Conservation (phyloP, 139 green algal genomes). For the Haematococcus lacustris region DNA sequence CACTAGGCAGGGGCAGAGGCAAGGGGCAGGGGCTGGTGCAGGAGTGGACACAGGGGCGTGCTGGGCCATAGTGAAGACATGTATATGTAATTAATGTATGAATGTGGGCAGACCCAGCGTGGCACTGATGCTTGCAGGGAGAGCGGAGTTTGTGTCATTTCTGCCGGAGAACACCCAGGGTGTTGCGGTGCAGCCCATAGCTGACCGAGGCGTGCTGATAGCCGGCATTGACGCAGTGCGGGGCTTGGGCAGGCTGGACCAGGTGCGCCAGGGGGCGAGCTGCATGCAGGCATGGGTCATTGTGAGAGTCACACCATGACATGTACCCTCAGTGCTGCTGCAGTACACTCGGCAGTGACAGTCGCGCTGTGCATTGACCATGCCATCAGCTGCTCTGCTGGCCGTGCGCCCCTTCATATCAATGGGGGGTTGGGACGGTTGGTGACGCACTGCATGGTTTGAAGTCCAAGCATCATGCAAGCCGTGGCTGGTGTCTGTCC, state of each 20-base stretch:
- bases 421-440: too few species aligned
- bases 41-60: too few species aligned
- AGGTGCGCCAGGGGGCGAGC: conserved; percentile 35
- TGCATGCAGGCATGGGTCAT: too few species aligned
- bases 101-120: not conserved
- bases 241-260: conserved; percentile 73
- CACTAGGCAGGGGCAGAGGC: not conserved
- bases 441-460: not conserved
- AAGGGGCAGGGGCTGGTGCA: too few species aligned
- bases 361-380: too few species aligned
- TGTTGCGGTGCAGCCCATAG: conserved; percentile 67
- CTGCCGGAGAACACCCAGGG: conserved; percentile 70
- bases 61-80: not conserved
- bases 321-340: too few species aligned
- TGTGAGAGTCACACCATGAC: too few species aligned
- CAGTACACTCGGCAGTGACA: too few species aligned
- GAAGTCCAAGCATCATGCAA: not conserved
- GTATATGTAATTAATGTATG: too few species aligned
- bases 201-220: conserved; percentile 61
- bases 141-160: conserved; percentile 65
- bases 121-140: conserved; percentile 35
- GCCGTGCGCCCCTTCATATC: too few species aligned
- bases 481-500: too few species aligned
- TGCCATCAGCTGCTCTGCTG: too few species aligned
- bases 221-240: conserved; percentile 62